Base-by-base conservation (phyloP, 1,139 yeast genomes). In the Suhomyces yuchorum region DNA sequence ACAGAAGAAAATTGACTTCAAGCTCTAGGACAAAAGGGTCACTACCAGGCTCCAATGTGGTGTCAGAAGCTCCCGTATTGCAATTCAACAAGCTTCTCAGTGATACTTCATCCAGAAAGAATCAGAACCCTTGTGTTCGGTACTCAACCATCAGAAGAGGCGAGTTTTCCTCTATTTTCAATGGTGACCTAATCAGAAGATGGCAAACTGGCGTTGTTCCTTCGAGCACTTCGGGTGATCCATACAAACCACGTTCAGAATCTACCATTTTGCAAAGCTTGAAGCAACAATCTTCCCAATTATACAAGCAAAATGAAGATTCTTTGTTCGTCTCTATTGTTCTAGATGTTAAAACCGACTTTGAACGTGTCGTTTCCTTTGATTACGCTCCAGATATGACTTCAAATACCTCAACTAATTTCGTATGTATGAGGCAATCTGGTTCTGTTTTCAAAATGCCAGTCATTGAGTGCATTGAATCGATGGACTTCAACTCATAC, bases 371-470 rank as follows among this genome's bases (percentile, higher is more conserved):
- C 2, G 82, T 87, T 0, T 85, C 96, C 0, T 90, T 86, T 66
- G 97, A 91, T 62, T 91, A 90, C 62, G 82, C 86, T 4, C 85
- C 89, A 1, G 85, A 84, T 56, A 52, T 66, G 3, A 52, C 61
- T 2, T 65, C 78, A 0, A 66, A 67, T 38, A 75, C 81, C 0
- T 73, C 81, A n/a, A 78, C 81, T 35, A 70, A 72, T 52, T 77
- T 88, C 54, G 84, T 91, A 33, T 91, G 97, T 64, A 87, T 91
- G 87, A 73, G 96, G 54, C 96, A 89, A 60, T 86, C 96, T 1
- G 97, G 97, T 2, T 85, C 89, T 42, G 85, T 90, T 0, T 91
- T 87, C 65, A 73, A 88, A 51, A 88, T 88, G 93, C 80, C 85
- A 0, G 87, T 85, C 0, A 71, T 75, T 1, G 95, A 88, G 61